Percentiles rank a stretch among this genome's conserved stretches.
Evolutionary conservation across 768 basidiomycete species (phyloP).

Genomic region (Hericium rajendrae): DNA sequence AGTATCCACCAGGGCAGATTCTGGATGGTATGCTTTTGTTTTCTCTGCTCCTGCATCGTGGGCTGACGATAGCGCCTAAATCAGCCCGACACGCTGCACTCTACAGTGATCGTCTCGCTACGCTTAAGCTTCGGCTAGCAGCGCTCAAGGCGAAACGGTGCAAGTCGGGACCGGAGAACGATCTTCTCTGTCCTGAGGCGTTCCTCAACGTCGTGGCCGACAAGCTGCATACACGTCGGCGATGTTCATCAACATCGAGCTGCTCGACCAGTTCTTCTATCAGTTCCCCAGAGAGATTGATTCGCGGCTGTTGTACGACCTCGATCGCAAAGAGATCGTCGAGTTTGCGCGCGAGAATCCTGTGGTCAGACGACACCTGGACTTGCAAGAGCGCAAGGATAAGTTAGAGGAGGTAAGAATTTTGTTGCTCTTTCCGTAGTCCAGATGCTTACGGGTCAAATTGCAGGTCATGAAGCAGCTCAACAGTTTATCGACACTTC

Average conservation of each 20-base stretch:
- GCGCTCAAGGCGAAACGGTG: conserved; percentile 88
- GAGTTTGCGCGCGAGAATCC: conserved; percentile 97
- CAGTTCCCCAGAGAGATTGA: conserved; percentile 99
- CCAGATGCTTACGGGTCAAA: conserved; percentile 3
- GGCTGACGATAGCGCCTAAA: background rate
- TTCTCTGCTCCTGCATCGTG: background rate
- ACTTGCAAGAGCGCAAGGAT: conserved; percentile 93
- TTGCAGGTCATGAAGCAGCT: conserved; percentile 88
- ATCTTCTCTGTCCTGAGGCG: conserved; percentile 89
- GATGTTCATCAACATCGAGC: conserved; percentile 98
- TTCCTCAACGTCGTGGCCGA: conserved; percentile 96
- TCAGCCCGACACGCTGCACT: conserved; percentile 88
- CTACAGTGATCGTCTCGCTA: conserved; percentile 69
- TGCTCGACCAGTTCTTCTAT: conserved; percentile 98
- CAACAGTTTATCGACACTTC: conserved; percentile 81
- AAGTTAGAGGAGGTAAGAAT: conserved; percentile 80
- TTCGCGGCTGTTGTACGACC: conserved; percentile 82
- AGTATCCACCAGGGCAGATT: conserved; percentile 86
- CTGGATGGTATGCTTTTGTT: conserved; percentile 62
- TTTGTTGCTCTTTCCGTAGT: background rate
- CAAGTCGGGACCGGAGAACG: conserved; percentile 76
- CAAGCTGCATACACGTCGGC: conserved; percentile 94
- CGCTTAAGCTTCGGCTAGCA: conserved; percentile 78
- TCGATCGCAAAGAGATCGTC: conserved; percentile 83
- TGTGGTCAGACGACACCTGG: conserved; percentile 73